Evolutionary conservation across 768 basidiomycete genomes (phyloP).

Genomic region (Russula vinacea): DNA sequence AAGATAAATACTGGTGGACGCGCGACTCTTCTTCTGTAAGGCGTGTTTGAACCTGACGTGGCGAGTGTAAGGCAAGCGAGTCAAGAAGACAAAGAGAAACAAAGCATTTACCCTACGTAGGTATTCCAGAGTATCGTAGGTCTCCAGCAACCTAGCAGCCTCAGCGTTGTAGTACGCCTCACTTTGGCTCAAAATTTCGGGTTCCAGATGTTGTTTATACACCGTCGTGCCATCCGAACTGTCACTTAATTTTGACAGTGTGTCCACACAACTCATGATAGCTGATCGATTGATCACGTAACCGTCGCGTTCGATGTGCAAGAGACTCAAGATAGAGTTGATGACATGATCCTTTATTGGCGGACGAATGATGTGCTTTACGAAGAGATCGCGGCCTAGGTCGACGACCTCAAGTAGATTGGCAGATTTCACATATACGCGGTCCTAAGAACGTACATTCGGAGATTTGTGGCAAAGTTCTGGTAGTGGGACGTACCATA

Average conservation of each 20-base stretch:
- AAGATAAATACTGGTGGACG: conserved; percentile 80
- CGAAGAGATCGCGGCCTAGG: conserved; percentile 78
- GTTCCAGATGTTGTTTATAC: conserved; percentile 84
- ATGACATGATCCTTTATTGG: conserved; percentile 84
- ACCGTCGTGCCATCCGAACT: conserved; percentile 53
- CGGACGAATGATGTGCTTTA: conserved; percentile 70
- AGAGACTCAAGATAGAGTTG: conserved; percentile 77
- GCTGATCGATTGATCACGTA: conserved; percentile 88
- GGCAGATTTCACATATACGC: conserved; percentile 75
- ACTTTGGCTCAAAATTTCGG: conserved; percentile 73
- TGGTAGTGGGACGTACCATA: conserved; percentile 61
- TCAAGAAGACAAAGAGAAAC: not conserved
- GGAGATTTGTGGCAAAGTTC: conserved; percentile 20
- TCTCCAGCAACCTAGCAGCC: conserved; percentile 63
- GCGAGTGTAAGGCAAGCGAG: conserved; percentile 23
- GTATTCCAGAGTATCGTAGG: conserved; percentile 80
- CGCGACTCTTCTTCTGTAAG: conserved; percentile 81
- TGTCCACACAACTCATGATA: conserved; percentile 83
- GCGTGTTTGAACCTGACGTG: conserved; percentile 67
- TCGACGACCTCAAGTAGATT: conserved; percentile 77
- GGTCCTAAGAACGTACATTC: conserved; percentile 59
- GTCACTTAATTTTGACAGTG: conserved; percentile 66
- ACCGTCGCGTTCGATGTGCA: conserved; percentile 89
- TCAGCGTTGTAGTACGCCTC: conserved; percentile 76
- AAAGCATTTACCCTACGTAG: conserved; percentile 62